phyloP scores from a whole-genome alignment of 2,329 filamentous ascomycete genomes.

The Ophiocordyceps australis region DNA sequence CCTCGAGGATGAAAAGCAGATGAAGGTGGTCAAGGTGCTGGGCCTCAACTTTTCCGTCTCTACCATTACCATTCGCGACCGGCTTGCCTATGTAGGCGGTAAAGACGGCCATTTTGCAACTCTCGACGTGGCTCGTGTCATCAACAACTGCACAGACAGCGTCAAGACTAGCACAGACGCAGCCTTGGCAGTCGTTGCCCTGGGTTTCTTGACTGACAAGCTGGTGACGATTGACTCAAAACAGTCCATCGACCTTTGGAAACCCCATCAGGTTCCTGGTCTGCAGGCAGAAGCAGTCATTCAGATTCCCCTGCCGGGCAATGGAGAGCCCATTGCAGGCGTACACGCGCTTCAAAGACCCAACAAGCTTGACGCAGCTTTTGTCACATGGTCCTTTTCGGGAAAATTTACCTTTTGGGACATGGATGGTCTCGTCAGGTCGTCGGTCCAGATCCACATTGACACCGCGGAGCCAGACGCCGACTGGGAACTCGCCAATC shows the following conservation, averaged over 20 bases:
- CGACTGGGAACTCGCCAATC: slow-evolving; percentile 35
- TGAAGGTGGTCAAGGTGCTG: slow-evolving; percentile 49
- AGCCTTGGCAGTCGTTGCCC: slow-evolving; percentile 36
- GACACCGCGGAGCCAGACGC: slow-evolving; percentile 37
- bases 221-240: slow-evolving; percentile 60
- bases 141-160: slow-evolving; percentile 20
- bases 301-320: slow-evolving; percentile 41
- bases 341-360: slow-evolving; percentile 45
- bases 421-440: slow-evolving; percentile 48
- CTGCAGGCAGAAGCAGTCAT: slow-evolving; percentile 16
- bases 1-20: slow-evolving; percentile 55
- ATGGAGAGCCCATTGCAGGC: slow-evolving; percentile 51
- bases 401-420: slow-evolving; percentile 76
- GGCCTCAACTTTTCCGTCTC: slow-evolving; percentile 49
- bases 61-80: slow-evolving; percentile 43
- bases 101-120: slow-evolving; percentile 40
- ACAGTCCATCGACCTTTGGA: slow-evolving; percentile 55
- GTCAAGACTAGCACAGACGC: slow-evolving; percentile 19
- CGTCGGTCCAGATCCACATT: slow-evolving; percentile 46
- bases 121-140: slow-evolving; percentile 29
- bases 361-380: slow-evolving; percentile 47
- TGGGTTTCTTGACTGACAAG: slow-evolving; percentile 49
- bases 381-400: slow-evolving; percentile 76
- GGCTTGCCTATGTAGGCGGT: slow-evolving; percentile 49
- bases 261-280: slow-evolving; percentile 23